phyloP scores from a whole-genome alignment of 306 rosid genomes.

The Trifolium subterraneum region DNA sequence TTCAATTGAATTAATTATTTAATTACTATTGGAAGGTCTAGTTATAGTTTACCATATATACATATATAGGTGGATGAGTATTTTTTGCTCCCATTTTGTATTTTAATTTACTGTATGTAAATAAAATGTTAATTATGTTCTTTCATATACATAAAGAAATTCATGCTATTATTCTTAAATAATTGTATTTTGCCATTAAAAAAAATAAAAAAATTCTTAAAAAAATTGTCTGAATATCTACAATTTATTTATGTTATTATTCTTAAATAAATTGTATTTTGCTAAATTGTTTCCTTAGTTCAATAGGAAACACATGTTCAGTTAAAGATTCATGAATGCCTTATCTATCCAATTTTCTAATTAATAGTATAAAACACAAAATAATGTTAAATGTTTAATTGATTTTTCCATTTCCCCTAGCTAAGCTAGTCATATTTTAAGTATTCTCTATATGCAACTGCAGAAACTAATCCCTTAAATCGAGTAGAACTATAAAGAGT shows the following conservation, averaged over 20 bases:
- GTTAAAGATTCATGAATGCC: not conserved
- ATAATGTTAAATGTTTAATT: not conserved
- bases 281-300: no score
- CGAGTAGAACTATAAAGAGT: no score
- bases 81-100: slow-evolving; percentile 8
- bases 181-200: no score
- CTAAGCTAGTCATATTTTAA: not conserved
- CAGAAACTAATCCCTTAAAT: no score
- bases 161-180: slow-evolving; percentile 2
- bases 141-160: slow-evolving; percentile 17
- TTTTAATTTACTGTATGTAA: slow-evolving; percentile 28
- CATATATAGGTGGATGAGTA: not conserved
- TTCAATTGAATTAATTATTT: slow-evolving; percentile 43
- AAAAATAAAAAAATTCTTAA: no score
- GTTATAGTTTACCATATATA: not conserved
- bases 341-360: slow-evolving; percentile 10
- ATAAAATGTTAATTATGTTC: slow-evolving; percentile 32
- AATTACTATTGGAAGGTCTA: not conserved
- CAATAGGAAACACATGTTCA: not conserved
- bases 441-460: no score
- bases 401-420: not conserved
- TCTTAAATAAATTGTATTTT: no score
- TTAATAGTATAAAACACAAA: not conserved
- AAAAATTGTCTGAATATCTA: not conserved
- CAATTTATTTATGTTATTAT: no score